Evolutionary conservation across 768 basidiomycete species (phyloP).

Genomic region (Amanita brunnescens): DNA sequence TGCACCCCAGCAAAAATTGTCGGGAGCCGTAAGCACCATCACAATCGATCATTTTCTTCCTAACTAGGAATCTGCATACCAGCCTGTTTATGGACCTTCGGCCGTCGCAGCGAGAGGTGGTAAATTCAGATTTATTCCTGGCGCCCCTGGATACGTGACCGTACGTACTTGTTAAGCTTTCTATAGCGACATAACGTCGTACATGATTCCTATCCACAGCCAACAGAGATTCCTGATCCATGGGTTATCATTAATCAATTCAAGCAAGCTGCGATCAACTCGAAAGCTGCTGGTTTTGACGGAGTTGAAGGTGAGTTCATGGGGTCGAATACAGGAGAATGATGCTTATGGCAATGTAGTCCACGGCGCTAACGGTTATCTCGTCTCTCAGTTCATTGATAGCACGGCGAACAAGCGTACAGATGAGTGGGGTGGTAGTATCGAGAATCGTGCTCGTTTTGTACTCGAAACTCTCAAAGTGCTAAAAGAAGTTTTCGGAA

Average conservation of each 20-base stretch:
- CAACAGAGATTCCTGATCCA: constrained; percentile 35
- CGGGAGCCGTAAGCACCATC: constrained; percentile 21
- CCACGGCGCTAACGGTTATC: constrained; percentile 35
- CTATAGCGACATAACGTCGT: neutral
- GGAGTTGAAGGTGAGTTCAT: constrained; percentile 36
- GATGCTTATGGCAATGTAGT: constrained; percentile 17
- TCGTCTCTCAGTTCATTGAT: constrained; percentile 44
- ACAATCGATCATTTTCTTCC: neutral
- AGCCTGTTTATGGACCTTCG: constrained; percentile 39
- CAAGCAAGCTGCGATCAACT: constrained; percentile 36
- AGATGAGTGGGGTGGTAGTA: constrained; percentile 52
- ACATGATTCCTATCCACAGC: constrained; percentile 15
- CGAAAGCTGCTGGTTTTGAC: constrained; percentile 48
- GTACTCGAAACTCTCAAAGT: constrained; percentile 42
- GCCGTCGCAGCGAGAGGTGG: constrained; percentile 33
- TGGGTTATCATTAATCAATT: constrained; percentile 27
- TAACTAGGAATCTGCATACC: constrained; percentile 12
- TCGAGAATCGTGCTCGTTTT: constrained; percentile 51
- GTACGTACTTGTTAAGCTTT: constrained; percentile 18
- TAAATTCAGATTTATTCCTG: constrained; percentile 31
- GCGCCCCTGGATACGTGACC: constrained; percentile 29
- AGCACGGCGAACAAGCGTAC: constrained; percentile 39
- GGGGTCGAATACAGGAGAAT: no score
- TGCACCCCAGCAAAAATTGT: constrained; percentile 28
- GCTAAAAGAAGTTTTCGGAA: constrained; percentile 29